Percentiles rank a stretch among this genome's conserved stretches.
These are phyloP conservation scores for Conticribra guillardii DNA, from an alignment of 108 stramenopile genomes.

Conservation along the genomic window DNA sequence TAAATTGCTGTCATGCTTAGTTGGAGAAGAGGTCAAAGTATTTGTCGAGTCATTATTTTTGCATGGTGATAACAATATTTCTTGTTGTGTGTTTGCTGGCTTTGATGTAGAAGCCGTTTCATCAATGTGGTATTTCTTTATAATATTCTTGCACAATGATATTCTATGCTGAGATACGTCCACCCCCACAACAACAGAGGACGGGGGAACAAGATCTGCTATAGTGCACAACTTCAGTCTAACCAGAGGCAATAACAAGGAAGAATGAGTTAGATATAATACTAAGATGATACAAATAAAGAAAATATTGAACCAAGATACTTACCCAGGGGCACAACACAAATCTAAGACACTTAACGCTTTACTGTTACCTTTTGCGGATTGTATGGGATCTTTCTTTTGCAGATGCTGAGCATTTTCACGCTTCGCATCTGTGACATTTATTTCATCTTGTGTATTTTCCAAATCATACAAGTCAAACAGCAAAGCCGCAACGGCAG, in stretches of 20 bases:
- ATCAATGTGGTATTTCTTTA: slow-evolving; percentile 80
- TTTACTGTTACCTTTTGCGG: not conserved
- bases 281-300: not conserved
- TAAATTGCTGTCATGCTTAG: too few relatives aligned
- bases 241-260: too few relatives aligned
- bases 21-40: too few relatives aligned
- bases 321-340: slow-evolving; percentile 87
- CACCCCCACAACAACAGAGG: slow-evolving; percentile 68
- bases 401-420: too few relatives aligned
- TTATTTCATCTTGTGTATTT: slow-evolving; percentile 4
- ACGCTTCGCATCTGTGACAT: too few relatives aligned
- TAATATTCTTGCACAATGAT: slow-evolving; percentile 69
- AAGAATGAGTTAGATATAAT: not conserved
- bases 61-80: too few relatives aligned
- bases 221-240: slow-evolving; percentile 80
- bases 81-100: slow-evolving; percentile 12
- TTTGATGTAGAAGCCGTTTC: slow-evolving; percentile 32
- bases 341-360: slow-evolving; percentile 82
- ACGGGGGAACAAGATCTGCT: slow-evolving; percentile 58
- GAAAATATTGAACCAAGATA: not conserved
- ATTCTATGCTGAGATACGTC: slow-evolving; percentile 76
- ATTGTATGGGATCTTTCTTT: too few relatives aligned
- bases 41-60: too few relatives aligned
- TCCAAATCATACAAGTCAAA: slow-evolving; percentile 40
- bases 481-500: slow-evolving; percentile 80